Base-by-base conservation (phyloP, 2,329 filamentous ascomycete species). In the Coniella lustricola region DNA sequence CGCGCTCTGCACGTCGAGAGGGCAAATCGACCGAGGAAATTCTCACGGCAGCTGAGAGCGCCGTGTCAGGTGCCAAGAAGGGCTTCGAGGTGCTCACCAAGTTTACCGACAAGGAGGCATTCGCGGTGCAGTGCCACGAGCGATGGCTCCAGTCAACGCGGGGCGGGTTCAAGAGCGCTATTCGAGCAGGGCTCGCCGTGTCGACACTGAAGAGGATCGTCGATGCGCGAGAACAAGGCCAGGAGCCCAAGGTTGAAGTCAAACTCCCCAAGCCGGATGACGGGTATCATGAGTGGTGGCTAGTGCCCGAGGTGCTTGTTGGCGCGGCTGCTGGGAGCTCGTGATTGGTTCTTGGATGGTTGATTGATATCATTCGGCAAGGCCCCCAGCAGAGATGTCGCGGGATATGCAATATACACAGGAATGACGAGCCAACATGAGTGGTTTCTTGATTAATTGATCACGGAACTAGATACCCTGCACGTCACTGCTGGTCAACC, bases 141-240 rank as follows among this genome's bases (percentile, higher is more conserved):
- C 74, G 79, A 48, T 90, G 85, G 84, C 61, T 75, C 16, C 68
- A 67, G 18, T 72, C 78, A 18, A 69, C 77, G 10, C 84, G 80
- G 62, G 74, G 77, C 52, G 76, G 75, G 9, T 71, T 86, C 57
- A 81, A 81, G 58, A 79, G 84, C n/a, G 84, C 81, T 55, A 89
- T 90, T 52, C 81, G 80, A 8, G 74, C 83, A 1, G 80, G 79
- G 5, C 76, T 90, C 54, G 79, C 82, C 0, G 74, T 87, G 37
- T 73, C 74, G 20, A 72, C 71, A 1, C 63, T 85, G 41, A 76
- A 75, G 58, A 84, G 81, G 62, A 75, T 74, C 2, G 57, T 84
- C 8, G 66, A 69, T 16, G 64, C 60, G 50, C 59, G 50, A 56
- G 55, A 46, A 56, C 52, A 50, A 44, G 47, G 42, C 9, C 50